Evolutionary conservation across 352 stramenopile species (phyloP).

Genomic region (Pseudoperonospora humuli): DNA sequence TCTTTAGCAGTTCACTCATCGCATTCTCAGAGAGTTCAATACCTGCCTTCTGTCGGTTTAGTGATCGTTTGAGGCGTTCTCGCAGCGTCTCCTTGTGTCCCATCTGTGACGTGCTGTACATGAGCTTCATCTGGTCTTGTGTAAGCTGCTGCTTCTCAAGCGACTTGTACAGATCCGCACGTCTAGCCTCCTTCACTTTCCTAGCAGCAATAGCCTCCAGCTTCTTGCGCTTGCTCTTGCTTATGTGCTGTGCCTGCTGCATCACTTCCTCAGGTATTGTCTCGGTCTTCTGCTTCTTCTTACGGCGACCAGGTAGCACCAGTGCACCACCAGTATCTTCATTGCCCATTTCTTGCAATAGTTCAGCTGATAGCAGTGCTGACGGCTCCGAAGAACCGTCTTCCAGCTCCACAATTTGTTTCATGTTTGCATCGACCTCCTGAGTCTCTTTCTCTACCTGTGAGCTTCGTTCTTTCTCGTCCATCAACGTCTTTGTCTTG

Average conservation of each 20-base stretch:
- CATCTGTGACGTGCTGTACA: constrained; percentile 69
- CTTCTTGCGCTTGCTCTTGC: constrained; percentile 79
- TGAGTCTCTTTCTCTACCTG: constrained; percentile 5
- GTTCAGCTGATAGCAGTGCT: constrained; percentile 53
- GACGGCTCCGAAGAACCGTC: constrained; percentile 3
- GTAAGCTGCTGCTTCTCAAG: constrained; percentile 52
- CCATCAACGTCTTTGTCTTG: constrained; percentile 9
- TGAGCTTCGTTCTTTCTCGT: constrained; percentile 8
- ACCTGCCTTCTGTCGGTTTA: constrained; percentile 71
- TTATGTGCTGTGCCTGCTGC: constrained; percentile 57
- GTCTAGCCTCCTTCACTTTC: constrained; percentile 71
- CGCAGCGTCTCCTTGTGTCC: constrained; percentile 78
- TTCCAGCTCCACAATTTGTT: constrained; percentile 1
- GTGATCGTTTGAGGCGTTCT: constrained; percentile 65
- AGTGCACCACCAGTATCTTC: constrained; percentile 46
- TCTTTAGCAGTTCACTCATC: constrained; percentile 52
- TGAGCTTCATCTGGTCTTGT: constrained; percentile 55
- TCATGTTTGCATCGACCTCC: constrained; percentile 13
- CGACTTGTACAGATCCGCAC: constrained; percentile 76
- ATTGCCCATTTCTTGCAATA: constrained; percentile 55
- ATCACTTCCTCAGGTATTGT: constrained; percentile 50
- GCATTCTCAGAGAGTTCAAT: constrained; percentile 44
- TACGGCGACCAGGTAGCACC: constrained; percentile 46
- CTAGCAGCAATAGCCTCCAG: constrained; percentile 59
- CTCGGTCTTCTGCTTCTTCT: constrained; percentile 43